Evolutionary conservation across 345 rosid species (phyloP), one percentile per base, ranked within the genome.

Genomic region (Eucalyptus brandiana): DNA sequence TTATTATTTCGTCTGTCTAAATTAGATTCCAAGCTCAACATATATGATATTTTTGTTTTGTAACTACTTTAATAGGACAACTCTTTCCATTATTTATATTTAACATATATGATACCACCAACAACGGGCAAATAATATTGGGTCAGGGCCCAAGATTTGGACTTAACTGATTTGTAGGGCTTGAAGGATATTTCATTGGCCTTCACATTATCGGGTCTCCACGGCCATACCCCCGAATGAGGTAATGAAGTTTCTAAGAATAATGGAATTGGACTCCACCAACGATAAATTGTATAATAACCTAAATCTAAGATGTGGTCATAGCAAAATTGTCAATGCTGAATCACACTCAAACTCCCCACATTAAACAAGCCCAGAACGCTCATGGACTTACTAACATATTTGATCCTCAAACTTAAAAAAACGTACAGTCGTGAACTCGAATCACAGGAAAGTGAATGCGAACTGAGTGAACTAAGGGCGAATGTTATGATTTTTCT

Each of bases 1-100:
- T 21, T 54, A 21, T 21, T 54, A 9, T 56, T 56, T 2, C 0
- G 6, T 23, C 6, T 0, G 0, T 56, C 12, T 23, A 56, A 23
- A 56, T 56, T 56, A 56, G 12, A 23, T 4, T 24, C 0, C 62
- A 23, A 56, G 12, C 30, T 56, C 62, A 0, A 56, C 60, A 54
- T 23, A 54, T 54, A 23, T 54, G 60, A 51, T 51, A 51, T 1
- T 18, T 53, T 53, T 19, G 56, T 53, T 53, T 53, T 53, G 56
- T 53, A 53, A 53, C 24, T 19, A 53, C 56, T 53, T 19, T 53
- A 19, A 53, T 53, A 53, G 62, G 62, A 56, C 62, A 56, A 56
- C 6, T 23, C 12, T 56, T 56, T 56, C 30, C 30, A 56, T 56
- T 23, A 23, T 0, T 56, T 56, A 56, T 56, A 56, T 9, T 56